Evolutionary conservation across 2,329 filamentous ascomycete species (phyloP).

Genomic region (Gnomoniopsis smithogilvyi): DNA sequence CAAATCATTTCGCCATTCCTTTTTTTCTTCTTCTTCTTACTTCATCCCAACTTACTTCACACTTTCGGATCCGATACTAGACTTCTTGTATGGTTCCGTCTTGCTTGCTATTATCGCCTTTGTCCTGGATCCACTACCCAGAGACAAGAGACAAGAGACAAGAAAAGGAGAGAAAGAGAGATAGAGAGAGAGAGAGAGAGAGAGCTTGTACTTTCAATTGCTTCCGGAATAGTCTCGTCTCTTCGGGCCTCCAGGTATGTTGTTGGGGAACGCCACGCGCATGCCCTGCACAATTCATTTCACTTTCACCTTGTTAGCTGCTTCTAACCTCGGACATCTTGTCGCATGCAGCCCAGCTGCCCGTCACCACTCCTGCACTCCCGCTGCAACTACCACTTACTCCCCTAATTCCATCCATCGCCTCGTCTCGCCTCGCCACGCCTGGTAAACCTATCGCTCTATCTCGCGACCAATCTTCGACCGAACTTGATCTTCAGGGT

Average conservation of each 20-base stretch:
- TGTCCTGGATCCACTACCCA: too few relatives aligned
- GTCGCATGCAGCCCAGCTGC: constrained; percentile 4
- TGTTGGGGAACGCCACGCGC: not conserved
- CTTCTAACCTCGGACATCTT: not conserved
- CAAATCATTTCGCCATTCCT: too few relatives aligned
- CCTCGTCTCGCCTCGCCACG: constrained; percentile 2
- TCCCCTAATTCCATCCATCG: not conserved
- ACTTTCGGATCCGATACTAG: too few relatives aligned
- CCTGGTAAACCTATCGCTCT: not conserved
- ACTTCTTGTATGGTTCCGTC: too few relatives aligned
- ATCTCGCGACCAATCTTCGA: too few relatives aligned
- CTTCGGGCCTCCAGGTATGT: not conserved
- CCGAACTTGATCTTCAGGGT: not conserved
- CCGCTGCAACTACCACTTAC: not conserved
- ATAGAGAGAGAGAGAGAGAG: not conserved
- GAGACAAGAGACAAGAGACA: too few relatives aligned
- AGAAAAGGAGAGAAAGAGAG: too few relatives aligned
- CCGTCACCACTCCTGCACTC: not conserved
- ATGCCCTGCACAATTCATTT: not conserved
- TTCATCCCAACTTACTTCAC: not conserved
- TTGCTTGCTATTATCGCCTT: too few relatives aligned
- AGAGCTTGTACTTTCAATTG: not conserved
- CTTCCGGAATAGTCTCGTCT: not conserved
- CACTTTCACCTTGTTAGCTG: not conserved
- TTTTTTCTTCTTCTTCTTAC: not conserved